These are phyloP conservation scores for Knoxdaviesia proteae DNA, from an alignment of 2,329 filamentous ascomycete genomes.

Conservation along the genomic window DNA sequence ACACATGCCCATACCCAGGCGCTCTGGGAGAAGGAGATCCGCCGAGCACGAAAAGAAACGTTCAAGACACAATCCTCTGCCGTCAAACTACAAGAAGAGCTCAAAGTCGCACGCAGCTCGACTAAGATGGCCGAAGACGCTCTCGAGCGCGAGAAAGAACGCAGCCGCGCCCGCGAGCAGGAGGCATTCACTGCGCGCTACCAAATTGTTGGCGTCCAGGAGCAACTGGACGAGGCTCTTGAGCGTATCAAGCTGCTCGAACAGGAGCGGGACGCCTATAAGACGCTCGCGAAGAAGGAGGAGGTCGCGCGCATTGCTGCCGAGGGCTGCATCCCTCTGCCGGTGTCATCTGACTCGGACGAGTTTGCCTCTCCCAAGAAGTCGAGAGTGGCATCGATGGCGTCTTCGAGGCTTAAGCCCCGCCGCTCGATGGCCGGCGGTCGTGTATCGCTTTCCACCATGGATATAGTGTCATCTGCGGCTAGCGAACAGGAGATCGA, in stretches of 20 bases:
- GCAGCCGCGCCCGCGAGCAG: constrained; percentile 40
- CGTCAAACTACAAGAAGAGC: constrained; percentile 53
- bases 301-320: constrained; percentile 53
- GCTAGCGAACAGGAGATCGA: constrained; percentile 37
- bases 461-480: constrained; percentile 32
- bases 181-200: constrained; percentile 49
- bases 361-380: constrained; percentile 43
- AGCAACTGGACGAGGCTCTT: constrained; percentile 43
- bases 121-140: constrained; percentile 34
- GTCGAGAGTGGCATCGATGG: constrained; percentile 5
- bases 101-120: constrained; percentile 38
- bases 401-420: constrained; percentile 4
- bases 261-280: constrained; percentile 55
- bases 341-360: constrained; percentile 29
- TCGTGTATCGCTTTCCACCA: constrained; percentile 23
- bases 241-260: constrained; percentile 45
- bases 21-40: constrained; percentile 55
- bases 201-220: constrained; percentile 40
- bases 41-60: constrained; percentile 47
- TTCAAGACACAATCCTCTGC: constrained; percentile 53
- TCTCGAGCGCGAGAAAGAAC: constrained; percentile 42
- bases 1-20: constrained; percentile 44
- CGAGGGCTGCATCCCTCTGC: constrained; percentile 48
- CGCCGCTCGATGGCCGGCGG: constrained; percentile 6
- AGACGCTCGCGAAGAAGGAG: constrained; percentile 50